These are phyloP conservation scores for Kwoniella dejecticola DNA, from an alignment of 768 basidiomycete genomes.

Conservation along the genomic window DNA sequence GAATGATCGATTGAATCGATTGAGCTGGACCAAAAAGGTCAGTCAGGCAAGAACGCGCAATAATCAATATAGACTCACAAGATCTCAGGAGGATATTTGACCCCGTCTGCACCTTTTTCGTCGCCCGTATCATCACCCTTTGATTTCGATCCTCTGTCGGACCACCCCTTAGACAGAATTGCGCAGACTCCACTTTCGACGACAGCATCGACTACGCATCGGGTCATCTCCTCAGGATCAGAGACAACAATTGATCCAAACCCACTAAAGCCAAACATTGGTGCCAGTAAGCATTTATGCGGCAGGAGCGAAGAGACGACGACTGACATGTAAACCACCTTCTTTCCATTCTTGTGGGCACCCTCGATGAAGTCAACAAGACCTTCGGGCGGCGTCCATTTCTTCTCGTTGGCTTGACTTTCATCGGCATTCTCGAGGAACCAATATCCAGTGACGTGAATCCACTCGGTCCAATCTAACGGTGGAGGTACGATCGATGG, in stretches of 20 bases:
- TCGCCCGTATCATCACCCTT: conserved; percentile 54
- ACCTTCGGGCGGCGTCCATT: conserved; percentile 80
- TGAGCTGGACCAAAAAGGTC: too few relatives aligned
- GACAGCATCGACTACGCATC: conserved; percentile 85
- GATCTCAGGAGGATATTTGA: conserved; percentile 46
- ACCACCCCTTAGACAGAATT: conserved; percentile 97
- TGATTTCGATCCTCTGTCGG: conserved; percentile 68
- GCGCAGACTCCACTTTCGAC: conserved; percentile 82
- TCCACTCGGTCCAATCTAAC: conserved; percentile 99
- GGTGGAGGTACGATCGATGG: conserved; percentile 87
- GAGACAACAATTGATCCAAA: conserved; percentile 97
- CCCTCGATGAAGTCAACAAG: conserved; percentile 79
- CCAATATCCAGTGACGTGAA: conserved; percentile 84
- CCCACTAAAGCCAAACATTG: too few relatives aligned
- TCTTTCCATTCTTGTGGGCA: conserved; percentile 74
- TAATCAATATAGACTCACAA: too few relatives aligned
- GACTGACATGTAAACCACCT: conserved; percentile 79
- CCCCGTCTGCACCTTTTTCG: conserved; percentile 43
- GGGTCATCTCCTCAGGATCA: conserved; percentile 89
- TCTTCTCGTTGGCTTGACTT: conserved; percentile 64
- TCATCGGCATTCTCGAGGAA: conserved; percentile 92
- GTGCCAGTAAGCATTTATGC: too few relatives aligned
- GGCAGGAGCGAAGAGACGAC: too few relatives aligned
- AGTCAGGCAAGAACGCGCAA: too few relatives aligned
- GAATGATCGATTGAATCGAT: conserved; percentile 89